phyloP scores from a whole-genome alignment of 1,284 basidiomycete genomes.

The Tremellales sp. region DNA sequence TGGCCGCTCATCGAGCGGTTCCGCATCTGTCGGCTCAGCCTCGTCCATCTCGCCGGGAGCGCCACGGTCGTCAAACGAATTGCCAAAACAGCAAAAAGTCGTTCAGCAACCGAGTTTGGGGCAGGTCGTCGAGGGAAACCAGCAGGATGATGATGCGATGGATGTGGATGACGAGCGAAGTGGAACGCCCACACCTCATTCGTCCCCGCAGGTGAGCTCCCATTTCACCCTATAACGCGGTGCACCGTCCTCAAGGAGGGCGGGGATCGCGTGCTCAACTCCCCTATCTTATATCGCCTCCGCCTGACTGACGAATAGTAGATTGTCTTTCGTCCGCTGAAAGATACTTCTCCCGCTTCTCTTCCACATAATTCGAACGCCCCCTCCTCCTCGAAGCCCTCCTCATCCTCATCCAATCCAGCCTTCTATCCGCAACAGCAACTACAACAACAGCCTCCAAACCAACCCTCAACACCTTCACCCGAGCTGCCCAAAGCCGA shows the following conservation, averaged over 20 bases:
- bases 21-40: conserved; percentile 20
- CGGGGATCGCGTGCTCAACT: not conserved
- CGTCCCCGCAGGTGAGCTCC: conserved; percentile 48
- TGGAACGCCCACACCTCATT: conserved; percentile 48
- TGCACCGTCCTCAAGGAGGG: not conserved
- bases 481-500: conserved; percentile 24
- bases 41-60: conserved; percentile 23
- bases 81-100: not conserved
- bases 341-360: conserved; percentile 45
- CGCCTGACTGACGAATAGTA: conserved; percentile 30
- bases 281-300: not conserved
- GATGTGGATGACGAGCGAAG: conserved; percentile 7
- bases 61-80: not conserved
- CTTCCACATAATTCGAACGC: conserved; percentile 35
- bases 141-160: conserved; percentile 19
- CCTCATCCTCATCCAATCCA: not conserved
- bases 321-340: conserved; percentile 42
- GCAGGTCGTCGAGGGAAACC: not conserved
- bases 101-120: not conserved
- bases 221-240: not conserved
- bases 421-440: not conserved
- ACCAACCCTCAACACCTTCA: not conserved
- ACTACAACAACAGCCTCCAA: not conserved
- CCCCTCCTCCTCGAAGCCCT: conserved; percentile 1
- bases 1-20: conserved; percentile 11